phyloP scores from a whole-genome alignment of 345 rosid genomes.

The Litchi chinensis region DNA sequence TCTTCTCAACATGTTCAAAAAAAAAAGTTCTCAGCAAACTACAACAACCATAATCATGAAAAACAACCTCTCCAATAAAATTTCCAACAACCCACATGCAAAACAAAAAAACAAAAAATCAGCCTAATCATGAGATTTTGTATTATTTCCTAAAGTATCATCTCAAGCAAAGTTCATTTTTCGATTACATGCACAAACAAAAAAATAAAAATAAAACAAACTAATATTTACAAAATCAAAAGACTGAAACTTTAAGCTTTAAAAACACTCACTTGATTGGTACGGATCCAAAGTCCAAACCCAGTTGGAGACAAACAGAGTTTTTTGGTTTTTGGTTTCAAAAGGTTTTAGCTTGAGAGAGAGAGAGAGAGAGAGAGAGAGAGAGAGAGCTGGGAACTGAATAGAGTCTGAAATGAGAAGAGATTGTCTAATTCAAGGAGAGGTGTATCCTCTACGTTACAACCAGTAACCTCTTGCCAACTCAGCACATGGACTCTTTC shows the following conservation, averaged over 20 bases:
- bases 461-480: neutral
- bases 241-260: neutral
- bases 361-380: neutral
- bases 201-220: neutral
- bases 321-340: neutral
- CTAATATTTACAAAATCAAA: neutral
- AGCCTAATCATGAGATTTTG: neutral
- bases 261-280: constrained; percentile 13
- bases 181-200: neutral
- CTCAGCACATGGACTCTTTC: neutral
- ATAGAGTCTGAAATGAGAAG: neutral
- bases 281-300: constrained; percentile 13
- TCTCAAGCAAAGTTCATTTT: neutral
- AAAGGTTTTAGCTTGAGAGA: neutral
- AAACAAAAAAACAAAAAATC: neutral
- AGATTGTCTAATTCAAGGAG: neutral
- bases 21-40: neutral
- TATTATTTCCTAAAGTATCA: neutral
- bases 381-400: neutral
- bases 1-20: neutral
- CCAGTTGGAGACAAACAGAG: constrained; percentile 5
- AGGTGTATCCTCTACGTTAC: neutral
- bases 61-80: neutral
- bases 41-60: neutral
- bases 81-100: neutral